A percentile compares a stretch with the other conserved stretches of the same genome.
Evolutionary conservation across 257 asterid species (phyloP).

Genomic region (Nicotiana paniculata): DNA sequence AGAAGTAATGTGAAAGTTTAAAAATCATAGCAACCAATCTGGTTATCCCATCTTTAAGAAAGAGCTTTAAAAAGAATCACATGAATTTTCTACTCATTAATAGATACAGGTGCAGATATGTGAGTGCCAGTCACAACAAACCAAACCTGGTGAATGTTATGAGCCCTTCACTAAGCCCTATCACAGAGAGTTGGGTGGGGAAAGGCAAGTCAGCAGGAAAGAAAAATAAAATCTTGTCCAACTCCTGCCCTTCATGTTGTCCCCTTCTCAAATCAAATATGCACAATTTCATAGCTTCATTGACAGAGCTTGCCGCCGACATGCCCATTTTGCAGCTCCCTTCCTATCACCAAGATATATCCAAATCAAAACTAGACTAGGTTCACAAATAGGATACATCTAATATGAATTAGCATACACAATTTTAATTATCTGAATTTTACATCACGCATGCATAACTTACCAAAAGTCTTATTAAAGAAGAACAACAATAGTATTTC

Average conservation of each 20-base stretch:
- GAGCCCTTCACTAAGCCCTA: constrained; percentile 90
- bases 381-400: not conserved
- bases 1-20: not conserved
- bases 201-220: constrained; percentile 78
- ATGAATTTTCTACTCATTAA: not conserved
- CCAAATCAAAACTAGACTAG: not conserved
- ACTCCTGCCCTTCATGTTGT: constrained; percentile 92
- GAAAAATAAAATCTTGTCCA: constrained; percentile 91
- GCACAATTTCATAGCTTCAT: constrained; percentile 66
- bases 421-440: not conserved
- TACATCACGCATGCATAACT: not conserved
- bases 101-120: not conserved
- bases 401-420: not conserved
- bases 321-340: constrained; percentile 40
- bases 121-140: constrained; percentile 9
- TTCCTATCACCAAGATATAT: not conserved
- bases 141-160: constrained; percentile 89
- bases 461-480: not conserved
- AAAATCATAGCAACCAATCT: not conserved
- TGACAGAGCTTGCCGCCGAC: constrained; percentile 47
- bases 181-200: constrained; percentile 73
- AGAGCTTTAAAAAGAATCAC: not conserved
- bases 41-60: not conserved
- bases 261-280: constrained; percentile 96
- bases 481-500: not conserved